Base-by-base conservation (phyloP, 176 grass and related monocot species). In the Secale cereale region DNA sequence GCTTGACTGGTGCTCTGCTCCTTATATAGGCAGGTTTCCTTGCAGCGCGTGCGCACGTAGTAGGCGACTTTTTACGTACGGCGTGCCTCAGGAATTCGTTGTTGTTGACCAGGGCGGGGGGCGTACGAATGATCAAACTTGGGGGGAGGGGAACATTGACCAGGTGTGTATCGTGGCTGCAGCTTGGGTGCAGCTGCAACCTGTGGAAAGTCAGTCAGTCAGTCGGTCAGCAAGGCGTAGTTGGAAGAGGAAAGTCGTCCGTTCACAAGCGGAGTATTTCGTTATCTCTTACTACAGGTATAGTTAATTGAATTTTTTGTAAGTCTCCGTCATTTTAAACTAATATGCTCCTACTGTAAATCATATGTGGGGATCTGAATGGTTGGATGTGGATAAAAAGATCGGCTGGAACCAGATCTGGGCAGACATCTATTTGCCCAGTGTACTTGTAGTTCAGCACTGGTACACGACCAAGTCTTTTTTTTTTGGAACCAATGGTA, bases 121-220 rank as follows among this genome's bases (percentile, higher is more conserved):
- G 56, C n/a, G 17, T 22, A 63, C 28, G 54, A 72, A 74, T 29
- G n/a, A 64, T 65, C 78, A 74, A 75, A 75, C 23, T 48, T 81
- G n/a, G 20, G n/a, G 73, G 39, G 28, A 32, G 22, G 39, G 33
- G 27, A 74, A 65, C 41, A 86, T 86, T 65, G 67, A 86, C 85
- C 57, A 1, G 50, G 14, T 36, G 33, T 31, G 30, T 13, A 28
- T 16, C 7, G 37, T 73, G 70, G 37, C 37, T 73, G 39, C 25
- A 31, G 60, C 61, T 84, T 26, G 28, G 7, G 10, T n/a, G 13
- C 4, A 23, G 2, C 15, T 26, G 37, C 37, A 11, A 31, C 3
- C 26, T 46, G 77, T 81, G 68, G 52, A 57, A 57, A 57, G 52
- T 22, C 52, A 86, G 78, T 73, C 69, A n/a, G n/a, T n/a, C n/a